A percentile compares a stretch with the other conserved stretches of the same genome.
These are phyloP conservation scores for Alternaria sp. DNA, from an alignment of 2,329 filamentous ascomycete species.

Conservation along the genomic window DNA sequence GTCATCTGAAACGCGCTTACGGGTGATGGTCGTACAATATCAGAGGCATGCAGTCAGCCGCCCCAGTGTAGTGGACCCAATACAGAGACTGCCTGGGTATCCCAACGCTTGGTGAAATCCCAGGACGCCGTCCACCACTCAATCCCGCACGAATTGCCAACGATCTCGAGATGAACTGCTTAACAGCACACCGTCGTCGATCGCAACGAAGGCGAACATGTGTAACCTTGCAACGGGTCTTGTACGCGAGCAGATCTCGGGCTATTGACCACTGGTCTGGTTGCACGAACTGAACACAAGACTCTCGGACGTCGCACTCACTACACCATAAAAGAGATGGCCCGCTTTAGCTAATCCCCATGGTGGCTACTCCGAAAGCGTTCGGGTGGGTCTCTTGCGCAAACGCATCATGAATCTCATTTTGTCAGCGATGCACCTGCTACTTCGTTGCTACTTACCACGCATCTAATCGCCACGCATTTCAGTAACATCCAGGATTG, in stretches of 20 bases:
- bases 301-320: constrained; percentile 42
- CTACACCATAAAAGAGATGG: constrained; percentile 37
- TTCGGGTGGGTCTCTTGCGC: constrained; percentile 2
- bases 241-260: constrained; percentile 20
- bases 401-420: not conserved
- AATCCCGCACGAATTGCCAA: not conserved
- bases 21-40: constrained; percentile 10
- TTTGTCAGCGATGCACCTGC: not conserved
- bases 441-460: not conserved
- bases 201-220: constrained; percentile 18
- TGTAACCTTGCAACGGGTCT: constrained; percentile 28
- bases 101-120: not conserved
- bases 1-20: constrained; percentile 37
- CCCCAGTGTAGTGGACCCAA: not conserved
- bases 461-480: not conserved
- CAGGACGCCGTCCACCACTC: not conserved
- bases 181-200: not conserved
- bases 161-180: not conserved
- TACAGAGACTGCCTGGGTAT: not conserved
- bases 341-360: constrained; percentile 28
- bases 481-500: not conserved
- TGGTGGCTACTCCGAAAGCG: not conserved
- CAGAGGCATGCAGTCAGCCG: constrained; percentile 9
- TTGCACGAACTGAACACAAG: constrained; percentile 36
- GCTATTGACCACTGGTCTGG: constrained; percentile 23